These are phyloP conservation scores for Termitomyces sp. DNA, from an alignment of 768 basidiomycete species.

Conservation along the genomic window DNA sequence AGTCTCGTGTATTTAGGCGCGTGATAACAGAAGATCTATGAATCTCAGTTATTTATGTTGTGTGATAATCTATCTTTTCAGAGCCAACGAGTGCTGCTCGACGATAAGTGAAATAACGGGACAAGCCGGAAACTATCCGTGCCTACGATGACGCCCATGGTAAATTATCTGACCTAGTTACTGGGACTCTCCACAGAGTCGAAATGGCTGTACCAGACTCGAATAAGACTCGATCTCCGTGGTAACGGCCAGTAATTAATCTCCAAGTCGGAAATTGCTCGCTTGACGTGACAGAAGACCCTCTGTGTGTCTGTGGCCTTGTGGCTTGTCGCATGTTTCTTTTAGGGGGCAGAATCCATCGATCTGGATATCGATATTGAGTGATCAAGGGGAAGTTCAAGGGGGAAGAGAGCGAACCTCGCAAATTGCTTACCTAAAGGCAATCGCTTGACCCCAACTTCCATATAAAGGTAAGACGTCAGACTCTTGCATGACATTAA, in stretches of 20 bases:
- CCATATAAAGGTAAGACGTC: constrained; percentile 17
- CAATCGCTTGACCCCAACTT: background rate
- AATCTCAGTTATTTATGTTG: background rate
- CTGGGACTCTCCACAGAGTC: background rate
- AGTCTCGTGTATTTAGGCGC: background rate
- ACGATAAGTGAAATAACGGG: background rate
- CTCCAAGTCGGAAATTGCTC: background rate
- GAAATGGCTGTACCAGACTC: background rate
- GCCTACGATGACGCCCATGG: background rate
- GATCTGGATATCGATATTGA: constrained; percentile 7
- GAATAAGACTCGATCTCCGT: background rate
- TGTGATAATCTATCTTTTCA: background rate
- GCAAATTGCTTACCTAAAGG: constrained; percentile 2
- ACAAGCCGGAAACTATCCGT: background rate
- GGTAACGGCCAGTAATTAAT: background rate
- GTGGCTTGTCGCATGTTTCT: constrained; percentile 7
- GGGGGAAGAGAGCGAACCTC: background rate
- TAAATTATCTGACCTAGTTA: background rate
- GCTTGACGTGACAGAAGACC: constrained; percentile 4
- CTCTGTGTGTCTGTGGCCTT: constrained; percentile 4
- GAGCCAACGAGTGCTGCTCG: background rate
- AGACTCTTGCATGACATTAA: too few species aligned
- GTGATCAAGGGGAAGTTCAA: background rate
- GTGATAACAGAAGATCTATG: background rate
- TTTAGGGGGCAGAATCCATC: constrained; percentile 10